phyloP scores from a whole-genome alignment of 2,329 filamentous ascomycete species.

The Cladosporium sp. region DNA sequence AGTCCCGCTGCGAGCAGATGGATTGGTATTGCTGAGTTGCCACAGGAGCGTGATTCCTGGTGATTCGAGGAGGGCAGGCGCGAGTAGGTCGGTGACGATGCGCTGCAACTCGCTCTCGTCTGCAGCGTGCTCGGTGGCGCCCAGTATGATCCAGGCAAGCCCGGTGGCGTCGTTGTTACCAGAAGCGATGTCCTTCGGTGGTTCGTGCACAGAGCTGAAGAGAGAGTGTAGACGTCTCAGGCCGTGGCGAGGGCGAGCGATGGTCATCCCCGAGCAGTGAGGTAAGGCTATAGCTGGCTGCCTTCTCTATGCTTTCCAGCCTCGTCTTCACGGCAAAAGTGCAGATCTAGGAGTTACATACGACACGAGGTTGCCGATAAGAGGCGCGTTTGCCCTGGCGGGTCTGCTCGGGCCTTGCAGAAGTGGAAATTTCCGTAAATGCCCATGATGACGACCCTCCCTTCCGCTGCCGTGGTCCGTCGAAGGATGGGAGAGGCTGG shows the following conservation, averaged over 20 bases:
- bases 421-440: too few species aligned
- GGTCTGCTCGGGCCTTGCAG: too few species aligned
- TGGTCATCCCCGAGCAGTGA: not conserved
- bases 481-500: too few species aligned
- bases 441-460: too few species aligned
- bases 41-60: constrained; percentile 9
- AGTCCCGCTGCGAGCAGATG: constrained; percentile 13
- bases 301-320: too few species aligned
- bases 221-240: constrained; percentile 3
- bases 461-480: too few species aligned
- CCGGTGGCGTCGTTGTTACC: not conserved
- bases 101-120: constrained; percentile 2
- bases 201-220: not conserved
- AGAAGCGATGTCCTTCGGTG: not conserved
- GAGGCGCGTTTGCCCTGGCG: too few species aligned
- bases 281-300: too few species aligned
- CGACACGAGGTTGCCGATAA: too few species aligned
- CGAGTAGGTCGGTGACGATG: constrained; percentile 4
- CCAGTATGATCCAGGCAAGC: constrained; percentile 11
- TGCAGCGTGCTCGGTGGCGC: not conserved
- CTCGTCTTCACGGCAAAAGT: too few species aligned
- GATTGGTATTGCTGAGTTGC: constrained; percentile 13
- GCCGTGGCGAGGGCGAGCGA: constrained; percentile 8
- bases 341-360: too few species aligned
- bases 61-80: constrained; percentile 10